Percentiles rank a stretch among this genome's conserved stretches.
Evolutionary conservation across 2,329 filamentous ascomycete species (phyloP).

Genomic region (Arthrobotrys musiformis): DNA sequence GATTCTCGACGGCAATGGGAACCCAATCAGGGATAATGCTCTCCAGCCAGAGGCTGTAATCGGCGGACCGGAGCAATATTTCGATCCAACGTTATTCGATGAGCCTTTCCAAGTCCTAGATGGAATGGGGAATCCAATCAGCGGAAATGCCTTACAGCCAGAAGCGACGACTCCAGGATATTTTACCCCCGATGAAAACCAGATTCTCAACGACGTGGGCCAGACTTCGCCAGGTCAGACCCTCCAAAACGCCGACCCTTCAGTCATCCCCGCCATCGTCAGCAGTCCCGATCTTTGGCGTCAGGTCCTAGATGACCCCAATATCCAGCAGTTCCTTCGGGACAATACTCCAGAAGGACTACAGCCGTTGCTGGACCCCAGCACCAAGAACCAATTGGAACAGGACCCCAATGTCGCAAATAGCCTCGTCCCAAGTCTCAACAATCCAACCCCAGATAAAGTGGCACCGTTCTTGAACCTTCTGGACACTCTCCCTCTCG

Average conservation of each 20-base stretch:
- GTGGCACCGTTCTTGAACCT: constrained; percentile 7
- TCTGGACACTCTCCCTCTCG: constrained; percentile 1
- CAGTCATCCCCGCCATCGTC: constrained; percentile 9
- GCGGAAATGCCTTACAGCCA: constrained; percentile 1
- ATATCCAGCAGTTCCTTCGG: constrained; percentile 24
- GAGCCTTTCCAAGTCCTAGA: constrained; percentile 1
- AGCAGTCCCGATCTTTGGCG: constrained; percentile 31
- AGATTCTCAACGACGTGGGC: constrained; percentile 15
- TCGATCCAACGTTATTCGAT: not conserved
- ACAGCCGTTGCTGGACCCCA: constrained; percentile 19
- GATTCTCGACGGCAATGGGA: not conserved
- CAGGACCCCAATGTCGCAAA: constrained; percentile 3
- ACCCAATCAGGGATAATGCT: not conserved
- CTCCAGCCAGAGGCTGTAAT: not conserved
- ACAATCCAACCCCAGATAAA: not conserved
- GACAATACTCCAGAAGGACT: constrained; percentile 18
- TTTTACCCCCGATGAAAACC: not conserved
- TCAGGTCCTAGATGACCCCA: constrained; percentile 18
- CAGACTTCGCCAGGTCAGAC: constrained; percentile 27
- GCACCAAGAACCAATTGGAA: not conserved
- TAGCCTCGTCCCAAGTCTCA: constrained; percentile 13
- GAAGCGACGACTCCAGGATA: not conserved
- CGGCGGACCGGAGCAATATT: not conserved
- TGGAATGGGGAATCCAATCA: not conserved
- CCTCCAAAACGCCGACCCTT: constrained; percentile 4